phyloP scores from a whole-genome alignment of 2,329 filamentous ascomycete species.

The Neospermospora avenae region DNA sequence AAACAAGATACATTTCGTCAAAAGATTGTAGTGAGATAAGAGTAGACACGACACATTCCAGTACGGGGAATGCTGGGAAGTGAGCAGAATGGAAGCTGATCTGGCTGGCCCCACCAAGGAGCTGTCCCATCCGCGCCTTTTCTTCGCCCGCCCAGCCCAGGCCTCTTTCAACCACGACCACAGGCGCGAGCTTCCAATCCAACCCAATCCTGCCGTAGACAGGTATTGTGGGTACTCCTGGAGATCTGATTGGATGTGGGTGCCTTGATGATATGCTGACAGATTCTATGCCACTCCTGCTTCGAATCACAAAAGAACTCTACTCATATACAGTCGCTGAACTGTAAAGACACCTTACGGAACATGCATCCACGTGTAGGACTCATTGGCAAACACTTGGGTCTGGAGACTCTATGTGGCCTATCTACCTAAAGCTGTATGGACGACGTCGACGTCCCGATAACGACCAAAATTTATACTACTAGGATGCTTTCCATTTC shows the following conservation, averaged over 20 bases:
- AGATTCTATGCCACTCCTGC: neutral
- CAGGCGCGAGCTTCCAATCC: neutral
- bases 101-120: constrained; percentile 1
- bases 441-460: no score
- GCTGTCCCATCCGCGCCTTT: neutral
- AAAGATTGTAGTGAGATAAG: neutral
- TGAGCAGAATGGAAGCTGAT: neutral
- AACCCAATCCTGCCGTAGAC: neutral
- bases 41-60: no score
- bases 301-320: neutral
- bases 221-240: neutral
- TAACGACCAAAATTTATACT: no score
- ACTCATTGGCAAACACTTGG: constrained; percentile 2
- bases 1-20: neutral
- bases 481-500: no score
- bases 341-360: neutral
- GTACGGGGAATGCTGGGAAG: neutral
- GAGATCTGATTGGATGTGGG: neutral
- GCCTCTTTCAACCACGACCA: neutral
- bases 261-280: neutral
- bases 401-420: no score
- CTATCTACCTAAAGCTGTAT: no score
- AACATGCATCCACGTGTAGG: neutral
- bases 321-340: neutral
- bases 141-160: neutral